Evolutionary conservation across 768 basidiomycete genomes (phyloP), one percentile per base, ranked within the genome.

Genomic region (Kwoniella newhampshirensis): DNA sequence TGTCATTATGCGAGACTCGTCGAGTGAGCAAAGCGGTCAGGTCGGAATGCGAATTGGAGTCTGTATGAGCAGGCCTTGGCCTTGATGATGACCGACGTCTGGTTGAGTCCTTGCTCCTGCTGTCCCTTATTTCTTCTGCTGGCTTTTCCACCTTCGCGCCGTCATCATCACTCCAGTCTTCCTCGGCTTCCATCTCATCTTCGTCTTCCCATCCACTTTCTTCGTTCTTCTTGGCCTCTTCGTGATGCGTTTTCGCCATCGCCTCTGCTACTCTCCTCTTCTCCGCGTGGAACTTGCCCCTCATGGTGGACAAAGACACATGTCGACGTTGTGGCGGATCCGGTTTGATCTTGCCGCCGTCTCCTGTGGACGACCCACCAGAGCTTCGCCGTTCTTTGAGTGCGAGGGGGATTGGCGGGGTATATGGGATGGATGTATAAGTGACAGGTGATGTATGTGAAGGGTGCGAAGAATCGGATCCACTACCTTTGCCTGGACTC

Each of bases 271-370:
- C 73, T 46, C 64, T 61, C 9, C 71, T 61, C 50, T 76, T 76
- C 58, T 74, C 71, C 3, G 63, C 61, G 3, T 54, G 54, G 40
- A 67, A 74, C 42, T 63, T 60, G 2, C 75, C 75, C 32, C 65
- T 48, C 75, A 76, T 76, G 2, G 67, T 70, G 0, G 75, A 69
- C 23, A 73, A 55, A 6, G 75, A 76, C n/a, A 72, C 66, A 54
- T 71, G 62, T 20, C 70, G 64, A 43, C 51, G 44, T 47, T 62
- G 52, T 15, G 42, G 46, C 13, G 28, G 25, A 51, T 30, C 42
- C 12, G 23, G 27, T 13, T 8, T 51, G 42, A 28, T 17, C 27
- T 28, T 63, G 40, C 47, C 46, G 17, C 37, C 17, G 26, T 32
- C 51, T 5, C 53, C 57, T 17, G 53, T 37, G 8, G 65, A 67